Conservation (phyloP, 106 monocot species). For the Dendrobium huoshanense region DNA sequence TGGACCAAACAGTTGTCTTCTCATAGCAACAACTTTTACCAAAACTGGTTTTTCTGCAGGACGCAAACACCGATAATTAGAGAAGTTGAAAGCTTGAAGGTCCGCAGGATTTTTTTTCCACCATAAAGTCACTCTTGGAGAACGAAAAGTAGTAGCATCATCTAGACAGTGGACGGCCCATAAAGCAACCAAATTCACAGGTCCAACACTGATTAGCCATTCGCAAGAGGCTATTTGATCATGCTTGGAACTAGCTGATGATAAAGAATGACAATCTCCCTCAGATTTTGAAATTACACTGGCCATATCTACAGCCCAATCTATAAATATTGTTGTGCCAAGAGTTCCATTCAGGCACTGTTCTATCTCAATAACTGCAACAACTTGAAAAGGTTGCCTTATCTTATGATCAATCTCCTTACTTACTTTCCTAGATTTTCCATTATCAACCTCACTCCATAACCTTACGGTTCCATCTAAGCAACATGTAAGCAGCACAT, state of each 20-base stretch:
- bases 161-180: constrained; percentile 92
- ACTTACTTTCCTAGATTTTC: constrained; percentile 28
- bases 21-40: constrained; percentile 52
- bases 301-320: constrained; percentile 59
- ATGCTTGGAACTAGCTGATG: constrained; percentile 19
- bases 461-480: constrained; percentile 84
- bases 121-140: constrained; percentile 83
- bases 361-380: constrained; percentile 83
- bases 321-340: constrained; percentile 54
- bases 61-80: constrained; percentile 7
- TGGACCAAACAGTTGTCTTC: constrained; percentile 48
- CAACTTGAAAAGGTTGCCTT: constrained; percentile 55
- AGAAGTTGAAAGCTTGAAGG: constrained; percentile 5
- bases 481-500: constrained; percentile 80
- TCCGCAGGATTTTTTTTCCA: constrained; percentile 43
- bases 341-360: constrained; percentile 51
- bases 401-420: constrained; percentile 35
- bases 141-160: constrained; percentile 64
- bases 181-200: constrained; percentile 42
- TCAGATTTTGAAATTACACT: constrained; percentile 32
- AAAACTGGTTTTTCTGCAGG: constrained; percentile 26
- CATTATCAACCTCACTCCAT: constrained; percentile 79
- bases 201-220: constrained; percentile 75
- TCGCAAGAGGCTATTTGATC: constrained; percentile 63
- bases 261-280: constrained; percentile 24